Evolutionary conservation across 257 asterid species (phyloP).

Genomic region (Salvia rosmarinus): DNA sequence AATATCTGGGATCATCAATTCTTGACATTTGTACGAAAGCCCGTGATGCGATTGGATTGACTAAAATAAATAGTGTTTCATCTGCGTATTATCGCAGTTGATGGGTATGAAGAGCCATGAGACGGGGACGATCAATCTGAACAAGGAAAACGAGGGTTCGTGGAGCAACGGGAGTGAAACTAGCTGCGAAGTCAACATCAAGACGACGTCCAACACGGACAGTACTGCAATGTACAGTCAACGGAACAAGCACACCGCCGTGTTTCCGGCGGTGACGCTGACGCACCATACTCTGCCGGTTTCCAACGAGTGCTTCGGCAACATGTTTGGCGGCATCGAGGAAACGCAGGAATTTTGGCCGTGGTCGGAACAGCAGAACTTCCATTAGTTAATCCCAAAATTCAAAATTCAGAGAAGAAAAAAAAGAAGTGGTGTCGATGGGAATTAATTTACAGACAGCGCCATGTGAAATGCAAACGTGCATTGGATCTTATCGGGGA

Average conservation of each 20-base stretch:
- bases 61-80: not conserved
- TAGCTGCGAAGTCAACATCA: slow-evolving; percentile 61
- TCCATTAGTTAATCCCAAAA: slow-evolving; percentile 31
- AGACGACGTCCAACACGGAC: slow-evolving; percentile 44
- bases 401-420: not conserved
- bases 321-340: slow-evolving; percentile 58
- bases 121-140: slow-evolving; percentile 52
- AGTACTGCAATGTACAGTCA: slow-evolving; percentile 35
- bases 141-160: slow-evolving; percentile 67
- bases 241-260: slow-evolving; percentile 35
- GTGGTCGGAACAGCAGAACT: slow-evolving; percentile 70
- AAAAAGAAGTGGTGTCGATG: too few relatives aligned
- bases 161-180: slow-evolving; percentile 82
- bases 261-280: slow-evolving; percentile 38
- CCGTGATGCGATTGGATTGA: too few relatives aligned
- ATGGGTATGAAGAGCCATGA: slow-evolving; percentile 53
- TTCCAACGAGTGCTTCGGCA: slow-evolving; percentile 55
- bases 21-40: too few relatives aligned
- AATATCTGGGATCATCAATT: too few relatives aligned
- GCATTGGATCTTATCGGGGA: not conserved
- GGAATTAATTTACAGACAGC: not conserved
- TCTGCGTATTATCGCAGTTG: slow-evolving; percentile 43
- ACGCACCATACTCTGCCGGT: slow-evolving; percentile 38
- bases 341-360: slow-evolving; percentile 74
- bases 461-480: slow-evolving; percentile 17